phyloP scores from a whole-genome alignment of 176 grass and related monocot genomes.

The Saccharum spontaneum region DNA sequence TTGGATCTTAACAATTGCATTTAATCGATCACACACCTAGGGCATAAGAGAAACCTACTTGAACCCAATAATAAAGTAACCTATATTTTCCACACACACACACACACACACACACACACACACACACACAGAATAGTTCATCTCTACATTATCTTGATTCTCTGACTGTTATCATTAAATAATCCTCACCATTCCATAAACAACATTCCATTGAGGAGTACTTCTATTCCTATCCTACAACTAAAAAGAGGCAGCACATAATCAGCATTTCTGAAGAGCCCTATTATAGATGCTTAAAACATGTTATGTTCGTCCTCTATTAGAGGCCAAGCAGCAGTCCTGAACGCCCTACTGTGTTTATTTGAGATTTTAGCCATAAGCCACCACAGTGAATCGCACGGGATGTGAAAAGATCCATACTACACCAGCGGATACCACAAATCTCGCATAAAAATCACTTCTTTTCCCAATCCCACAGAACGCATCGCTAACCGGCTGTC shows the following conservation, averaged over 20 bases:
- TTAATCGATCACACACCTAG: background rate
- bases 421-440: background rate
- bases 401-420: background rate
- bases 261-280: background rate
- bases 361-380: background rate
- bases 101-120: background rate
- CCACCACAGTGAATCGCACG: background rate
- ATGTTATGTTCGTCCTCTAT: background rate
- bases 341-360: background rate
- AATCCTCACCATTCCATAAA: background rate
- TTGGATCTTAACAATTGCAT: background rate
- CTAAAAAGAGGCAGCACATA: background rate
- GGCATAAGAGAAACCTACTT: background rate
- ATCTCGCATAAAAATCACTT: background rate
- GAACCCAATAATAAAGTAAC: background rate
- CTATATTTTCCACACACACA: background rate
- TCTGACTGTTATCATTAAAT: background rate
- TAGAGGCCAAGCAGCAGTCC: background rate
- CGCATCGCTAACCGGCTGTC: background rate
- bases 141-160: background rate
- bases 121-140: background rate
- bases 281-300: background rate
- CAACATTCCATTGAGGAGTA: background rate
- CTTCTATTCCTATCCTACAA: background rate
- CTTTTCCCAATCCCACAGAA: background rate